phyloP scores from a whole-genome alignment of 2,329 filamentous ascomycete genomes.

The Whalleya microplaca region DNA sequence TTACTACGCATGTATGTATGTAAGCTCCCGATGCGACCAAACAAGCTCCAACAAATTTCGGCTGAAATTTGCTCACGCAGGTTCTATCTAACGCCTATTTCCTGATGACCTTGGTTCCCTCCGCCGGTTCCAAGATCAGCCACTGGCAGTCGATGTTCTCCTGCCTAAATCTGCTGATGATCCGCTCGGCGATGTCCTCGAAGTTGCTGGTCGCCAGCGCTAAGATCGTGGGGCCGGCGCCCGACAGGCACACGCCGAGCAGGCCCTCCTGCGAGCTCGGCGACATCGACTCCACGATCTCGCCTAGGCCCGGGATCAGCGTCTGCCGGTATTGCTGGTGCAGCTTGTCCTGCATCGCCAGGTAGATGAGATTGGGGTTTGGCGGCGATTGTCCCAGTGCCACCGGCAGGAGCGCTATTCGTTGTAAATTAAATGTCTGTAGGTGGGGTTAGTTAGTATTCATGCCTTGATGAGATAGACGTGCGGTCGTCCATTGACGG shows the following conservation, averaged over 20 bases:
- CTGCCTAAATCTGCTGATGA: conserved; percentile 73
- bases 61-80: neutral
- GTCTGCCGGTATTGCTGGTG: conserved; percentile 95
- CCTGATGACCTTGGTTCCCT: conserved; percentile 56
- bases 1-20: too few relatives aligned
- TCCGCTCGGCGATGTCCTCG: conserved; percentile 78
- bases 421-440: conserved; percentile 89
- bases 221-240: conserved; percentile 92
- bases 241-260: conserved; percentile 91
- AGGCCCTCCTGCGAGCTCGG: conserved; percentile 85
- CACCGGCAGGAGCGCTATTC: conserved; percentile 87
- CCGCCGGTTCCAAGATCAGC: conserved; percentile 85
- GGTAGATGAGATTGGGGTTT: conserved; percentile 90
- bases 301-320: conserved; percentile 87
- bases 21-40: neutral
- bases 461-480: neutral
- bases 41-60: neutral
- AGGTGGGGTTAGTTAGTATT: conserved; percentile 19
- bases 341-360: conserved; percentile 98
- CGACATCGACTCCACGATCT: conserved; percentile 90
- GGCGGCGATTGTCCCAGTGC: conserved; percentile 89
- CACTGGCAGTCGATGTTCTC: conserved; percentile 80
- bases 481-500: neutral
- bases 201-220: conserved; percentile 92
- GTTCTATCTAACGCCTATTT: neutral